Base-by-base conservation (phyloP, 345 rosid species). In the Mercurialis annua region DNA sequence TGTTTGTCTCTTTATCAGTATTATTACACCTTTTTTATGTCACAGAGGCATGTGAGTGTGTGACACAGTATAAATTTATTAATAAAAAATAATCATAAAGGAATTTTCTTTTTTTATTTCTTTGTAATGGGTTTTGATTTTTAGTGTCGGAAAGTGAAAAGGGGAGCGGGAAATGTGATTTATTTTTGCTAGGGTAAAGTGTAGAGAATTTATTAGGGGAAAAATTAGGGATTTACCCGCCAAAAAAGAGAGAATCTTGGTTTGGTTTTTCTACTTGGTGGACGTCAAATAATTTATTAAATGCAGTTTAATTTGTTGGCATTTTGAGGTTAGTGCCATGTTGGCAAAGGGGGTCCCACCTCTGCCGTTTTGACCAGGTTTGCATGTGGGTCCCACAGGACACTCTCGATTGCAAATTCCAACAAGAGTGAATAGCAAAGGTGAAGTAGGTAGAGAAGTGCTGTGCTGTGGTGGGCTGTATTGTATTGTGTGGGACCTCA, bases 241-340 rank as follows among this genome's bases (percentile, higher is more conserved):
- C 90, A 82, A 77, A n/a, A 77, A 77, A 52, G 29, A 53, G 50
- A 33, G 72, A 67, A 23, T 46, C 26, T 18, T n/a, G n/a, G n/a
- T n/a, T n/a, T n/a, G n/a, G 10, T 26, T 33, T 71, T 11, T 21
- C 43, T 7, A 9, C 80, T 55, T 75, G 5, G 89, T 70, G 96
- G 96, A 89, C 87, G 81, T 71, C 65, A 84, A 73, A 66, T 54
- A 48, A 56, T 69, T 67, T 78, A 78, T 86, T 68, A 67, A 89
- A 83, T 82, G 40, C 49, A 71, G 65, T 82, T 84, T 63, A 74
- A 60, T 16, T 20, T 53, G n/a, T n/a, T n/a, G n/a, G 17, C 15
- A 6, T 57, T 42, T 69, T 30, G 64, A 50, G 51, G 65, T 29
- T 11, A 62, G 61, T 72, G 77, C 59, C 77, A 69, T 72, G 75